Evolutionary conservation across 768 basidiomycete species (phyloP).

Genomic region (Lentinula aciculospora): DNA sequence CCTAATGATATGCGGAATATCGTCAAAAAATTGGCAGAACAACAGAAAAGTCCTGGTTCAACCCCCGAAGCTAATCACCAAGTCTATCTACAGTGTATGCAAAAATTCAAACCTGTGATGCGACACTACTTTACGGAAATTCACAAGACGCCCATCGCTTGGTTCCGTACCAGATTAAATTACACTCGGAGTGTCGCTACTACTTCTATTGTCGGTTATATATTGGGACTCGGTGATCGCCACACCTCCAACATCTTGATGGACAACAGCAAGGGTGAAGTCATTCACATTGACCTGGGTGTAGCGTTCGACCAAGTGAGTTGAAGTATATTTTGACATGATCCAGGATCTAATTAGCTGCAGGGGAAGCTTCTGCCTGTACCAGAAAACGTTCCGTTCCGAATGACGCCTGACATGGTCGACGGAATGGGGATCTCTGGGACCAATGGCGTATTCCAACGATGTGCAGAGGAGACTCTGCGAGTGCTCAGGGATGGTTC

Average conservation of each 20-base stretch:
- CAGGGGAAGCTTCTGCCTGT: constrained; percentile 77
- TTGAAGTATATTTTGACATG: background rate
- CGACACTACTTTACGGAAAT: constrained; percentile 91
- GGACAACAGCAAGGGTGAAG: constrained; percentile 76
- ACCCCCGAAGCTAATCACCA: constrained; percentile 6
- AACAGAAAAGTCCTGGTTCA: constrained; percentile 17
- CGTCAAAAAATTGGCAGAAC: constrained; percentile 23
- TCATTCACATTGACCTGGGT: constrained; percentile 94
- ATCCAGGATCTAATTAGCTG: constrained; percentile 2
- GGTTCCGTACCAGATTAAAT: constrained; percentile 87
- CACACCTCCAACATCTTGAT: constrained; percentile 91
- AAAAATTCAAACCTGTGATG: constrained; percentile 76
- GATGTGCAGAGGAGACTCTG: constrained; percentile 92
- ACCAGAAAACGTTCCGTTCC: constrained; percentile 91
- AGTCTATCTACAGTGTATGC: constrained; percentile 31
- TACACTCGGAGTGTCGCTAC: constrained; percentile 93
- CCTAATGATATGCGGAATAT: constrained; percentile 25
- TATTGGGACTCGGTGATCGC: constrained; percentile 89
- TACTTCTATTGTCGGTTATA: constrained; percentile 89
- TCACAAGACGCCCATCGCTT: constrained; percentile 82
- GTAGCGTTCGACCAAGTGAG: constrained; percentile 93
- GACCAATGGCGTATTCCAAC: constrained; percentile 89
- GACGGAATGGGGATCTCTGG: constrained; percentile 92
- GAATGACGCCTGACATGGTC: constrained; percentile 89
- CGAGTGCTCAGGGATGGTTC: constrained; percentile 84